These are phyloP conservation scores for Liriodendron chinense DNA, from an alignment of 164 flowering plant genomes.

Conservation along the genomic window DNA sequence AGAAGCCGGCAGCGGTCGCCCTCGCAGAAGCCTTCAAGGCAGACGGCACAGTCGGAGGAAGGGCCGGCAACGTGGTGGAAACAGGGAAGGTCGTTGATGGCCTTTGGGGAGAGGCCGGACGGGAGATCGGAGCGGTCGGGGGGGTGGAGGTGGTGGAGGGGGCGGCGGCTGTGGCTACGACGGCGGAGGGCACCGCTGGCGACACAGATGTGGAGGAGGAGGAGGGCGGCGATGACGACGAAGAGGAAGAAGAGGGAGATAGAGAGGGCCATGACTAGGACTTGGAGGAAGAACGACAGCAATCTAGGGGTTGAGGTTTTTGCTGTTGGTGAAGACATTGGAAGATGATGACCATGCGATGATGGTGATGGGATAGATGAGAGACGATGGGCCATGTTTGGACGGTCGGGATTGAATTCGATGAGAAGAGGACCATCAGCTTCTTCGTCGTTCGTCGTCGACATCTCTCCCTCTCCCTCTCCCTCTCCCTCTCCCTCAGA, in stretches of 20 bases:
- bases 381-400: neutral
- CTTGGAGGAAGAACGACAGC: constrained; percentile 46
- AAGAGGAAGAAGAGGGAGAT: constrained; percentile 61
- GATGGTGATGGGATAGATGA: neutral
- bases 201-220: constrained; percentile 46
- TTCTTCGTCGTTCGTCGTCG: neutral
- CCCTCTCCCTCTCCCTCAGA: neutral
- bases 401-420: neutral
- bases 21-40: constrained; percentile 42
- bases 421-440: neutral
- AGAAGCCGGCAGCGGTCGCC: constrained; percentile 57
- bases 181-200: constrained; percentile 37
- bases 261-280: constrained; percentile 46
- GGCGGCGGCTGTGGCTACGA: neutral
- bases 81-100: constrained; percentile 34
- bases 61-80: constrained; percentile 21
- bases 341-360: neutral
- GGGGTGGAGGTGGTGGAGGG: neutral
- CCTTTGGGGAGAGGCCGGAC: constrained; percentile 25
- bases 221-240: constrained; percentile 48
- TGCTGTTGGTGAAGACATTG: constrained; percentile 4
- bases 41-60: constrained; percentile 44
- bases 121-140: neutral
- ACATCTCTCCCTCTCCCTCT: neutral
- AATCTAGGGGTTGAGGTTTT: constrained; percentile 39